These are phyloP conservation scores for Ensete glaucum DNA, from an alignment of 176 grass and related monocot genomes.

Conservation along the genomic window DNA sequence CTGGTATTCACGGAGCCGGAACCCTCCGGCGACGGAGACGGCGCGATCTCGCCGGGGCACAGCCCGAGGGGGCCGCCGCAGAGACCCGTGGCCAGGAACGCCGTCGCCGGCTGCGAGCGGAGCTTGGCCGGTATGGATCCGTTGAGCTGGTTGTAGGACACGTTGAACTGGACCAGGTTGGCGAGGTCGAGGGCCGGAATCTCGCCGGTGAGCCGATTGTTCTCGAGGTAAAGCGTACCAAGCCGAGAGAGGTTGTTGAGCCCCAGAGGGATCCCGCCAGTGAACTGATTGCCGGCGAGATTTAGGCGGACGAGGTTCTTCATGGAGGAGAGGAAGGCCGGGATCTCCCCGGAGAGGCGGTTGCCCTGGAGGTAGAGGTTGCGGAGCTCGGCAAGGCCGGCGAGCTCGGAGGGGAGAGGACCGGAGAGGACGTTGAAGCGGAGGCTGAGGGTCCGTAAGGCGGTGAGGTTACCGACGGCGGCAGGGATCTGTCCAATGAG, in stretches of 20 bases:
- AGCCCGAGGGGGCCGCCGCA: slow-evolving; percentile 71
- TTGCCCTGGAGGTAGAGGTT: slow-evolving; percentile 89
- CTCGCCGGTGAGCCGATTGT: slow-evolving; percentile 60
- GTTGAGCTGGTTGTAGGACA: slow-evolving; percentile 79
- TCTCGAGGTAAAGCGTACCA: slow-evolving; percentile 59
- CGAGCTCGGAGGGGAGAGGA: slow-evolving; percentile 49
- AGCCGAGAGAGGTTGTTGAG: slow-evolving; percentile 79
- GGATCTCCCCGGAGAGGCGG: slow-evolving; percentile 56
- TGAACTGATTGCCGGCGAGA: slow-evolving; percentile 63
- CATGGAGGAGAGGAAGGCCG: slow-evolving; percentile 42
- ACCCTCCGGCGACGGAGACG: slow-evolving; percentile 29
- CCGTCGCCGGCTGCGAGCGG: slow-evolving; percentile 53
- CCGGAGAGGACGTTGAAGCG: slow-evolving; percentile 76
- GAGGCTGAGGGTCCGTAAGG: slow-evolving; percentile 81
- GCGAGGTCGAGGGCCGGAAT: slow-evolving; percentile 67
- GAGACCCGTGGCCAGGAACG: slow-evolving; percentile 64
- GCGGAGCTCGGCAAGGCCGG: slow-evolving; percentile 55
- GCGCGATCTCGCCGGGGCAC: slow-evolving; percentile 55
- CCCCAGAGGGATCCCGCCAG: slow-evolving; percentile 50
- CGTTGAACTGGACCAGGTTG: slow-evolving; percentile 80
- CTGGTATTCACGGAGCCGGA: slow-evolving; percentile 15
- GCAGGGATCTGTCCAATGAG: slow-evolving; percentile 68
- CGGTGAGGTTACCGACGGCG: slow-evolving; percentile 65
- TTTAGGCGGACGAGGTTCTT: slow-evolving; percentile 78
- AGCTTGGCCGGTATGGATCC: slow-evolving; percentile 79